A percentile compares a stretch with the other conserved stretches of the same genome.
Conservation (phyloP, 805 yeast species). For the Kazachstania viticola region DNA sequence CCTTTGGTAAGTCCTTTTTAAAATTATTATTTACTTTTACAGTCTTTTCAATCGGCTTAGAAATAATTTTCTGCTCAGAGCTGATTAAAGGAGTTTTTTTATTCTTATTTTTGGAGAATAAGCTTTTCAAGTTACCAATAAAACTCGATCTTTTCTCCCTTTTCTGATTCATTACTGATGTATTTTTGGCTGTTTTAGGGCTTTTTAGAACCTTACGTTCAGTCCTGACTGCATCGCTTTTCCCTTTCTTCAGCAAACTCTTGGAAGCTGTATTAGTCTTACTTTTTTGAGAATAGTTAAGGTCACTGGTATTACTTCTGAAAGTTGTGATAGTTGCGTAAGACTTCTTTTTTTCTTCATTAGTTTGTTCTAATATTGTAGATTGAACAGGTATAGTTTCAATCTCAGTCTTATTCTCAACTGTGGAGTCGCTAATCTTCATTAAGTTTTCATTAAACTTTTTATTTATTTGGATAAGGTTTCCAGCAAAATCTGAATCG, state of each 20-base stretch:
- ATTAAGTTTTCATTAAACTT: too few relatives aligned
- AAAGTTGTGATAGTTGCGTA: slow-evolving; percentile 25
- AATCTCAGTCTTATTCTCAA: too few relatives aligned
- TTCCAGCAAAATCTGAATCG: slow-evolving; percentile 11
- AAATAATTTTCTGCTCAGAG: too few relatives aligned
- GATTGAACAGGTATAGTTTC: background rate
- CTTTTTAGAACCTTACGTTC: background rate
- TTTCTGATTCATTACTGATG: too few relatives aligned
- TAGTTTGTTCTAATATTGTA: slow-evolving; percentile 2
- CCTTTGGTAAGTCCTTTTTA: too few relatives aligned
- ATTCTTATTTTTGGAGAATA: slow-evolving; percentile 7
- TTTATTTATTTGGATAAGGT: slow-evolving; percentile 14
- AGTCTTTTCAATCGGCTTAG: too few relatives aligned
- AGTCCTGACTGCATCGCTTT: background rate
- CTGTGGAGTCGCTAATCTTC: too few relatives aligned
- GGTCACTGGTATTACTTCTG: slow-evolving; percentile 21
- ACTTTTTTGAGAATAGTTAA: slow-evolving; percentile 7
- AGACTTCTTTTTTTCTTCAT: slow-evolving; percentile 14
- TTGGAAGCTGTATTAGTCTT: slow-evolving; percentile 1
- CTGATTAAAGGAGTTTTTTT: slow-evolving; percentile 2
- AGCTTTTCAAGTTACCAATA: slow-evolving; percentile 7
- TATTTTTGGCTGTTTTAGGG: background rate
- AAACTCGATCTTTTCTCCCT: slow-evolving; percentile 11
- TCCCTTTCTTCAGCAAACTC: slow-evolving; percentile 1
- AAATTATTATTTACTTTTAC: slow-evolving; percentile 1